Evolutionary conservation across 2,329 filamentous ascomycete genomes (phyloP), one percentile per base, ranked within the genome.

Genomic region (Botrytis deweyae): DNA sequence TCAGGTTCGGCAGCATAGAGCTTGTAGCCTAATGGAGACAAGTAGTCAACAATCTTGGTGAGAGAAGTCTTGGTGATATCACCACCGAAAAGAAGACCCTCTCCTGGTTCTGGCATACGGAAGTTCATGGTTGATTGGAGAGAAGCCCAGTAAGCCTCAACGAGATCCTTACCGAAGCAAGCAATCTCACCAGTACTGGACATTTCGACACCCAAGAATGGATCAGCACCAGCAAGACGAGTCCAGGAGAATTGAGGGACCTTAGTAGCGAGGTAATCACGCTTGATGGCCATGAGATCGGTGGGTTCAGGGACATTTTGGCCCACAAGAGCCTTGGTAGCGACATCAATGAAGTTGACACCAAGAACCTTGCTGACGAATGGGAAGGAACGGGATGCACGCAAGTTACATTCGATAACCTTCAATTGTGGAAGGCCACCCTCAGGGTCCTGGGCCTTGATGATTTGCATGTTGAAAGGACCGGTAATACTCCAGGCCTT

Each of bases 391-490:
- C 95, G 94, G 75, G 95, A 98, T 73, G 95, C 96, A 83, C 95
- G 95, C 76, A 98, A 90, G 84, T 98, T 98, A 87, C 95, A 98
- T 85, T 98, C 95, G 76, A 98, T 98, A 80, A 98, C 95, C 88
- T 98, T 98, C 77, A 98, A 89, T 42, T 89, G 87, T 49, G 93
- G 89, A 81, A 92, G 88, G 73, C 91, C 91, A 74, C 92, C 92
- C 74, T 93, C 90, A 46, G 92, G 89, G 80, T 92, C 87, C 20
- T 93, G 88, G 52, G 93, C 94, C 86, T 97, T 97, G 88, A 99
- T 98, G 84, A 99, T 97, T 83, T 99, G 96, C 95, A 99, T 98
- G 88, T 99, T 99, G 90, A 98, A 99, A 74, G 96, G 96, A 72
- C 96, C 96, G 33, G 94, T 98, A 83, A 98, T 98, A 81, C 89